A percentile compares a stretch with the other conserved stretches of the same genome.
Evolutionary conservation across 345 rosid genomes (phyloP).

Genomic region (Pugionium cornutum): DNA sequence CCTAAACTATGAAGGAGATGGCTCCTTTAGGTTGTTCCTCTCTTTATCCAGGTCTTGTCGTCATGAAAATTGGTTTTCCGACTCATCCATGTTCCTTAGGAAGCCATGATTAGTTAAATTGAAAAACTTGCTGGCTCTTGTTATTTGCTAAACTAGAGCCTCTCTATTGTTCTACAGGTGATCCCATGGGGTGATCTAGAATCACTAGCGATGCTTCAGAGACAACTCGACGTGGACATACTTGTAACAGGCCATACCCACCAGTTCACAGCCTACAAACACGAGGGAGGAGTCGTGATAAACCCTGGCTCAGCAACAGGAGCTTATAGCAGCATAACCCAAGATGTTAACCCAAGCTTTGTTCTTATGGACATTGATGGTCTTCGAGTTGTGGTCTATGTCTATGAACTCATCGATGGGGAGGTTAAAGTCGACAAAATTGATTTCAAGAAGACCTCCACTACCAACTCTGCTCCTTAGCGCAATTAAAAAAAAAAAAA

Average conservation of each 20-base stretch:
- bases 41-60: neutral
- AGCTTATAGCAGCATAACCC: constrained; percentile 83
- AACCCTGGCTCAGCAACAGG: constrained; percentile 99
- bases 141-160: neutral
- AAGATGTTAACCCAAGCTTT: constrained; percentile 89
- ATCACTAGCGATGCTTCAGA: constrained; percentile 90
- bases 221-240: constrained; percentile 92
- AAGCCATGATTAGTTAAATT: constrained; percentile 6
- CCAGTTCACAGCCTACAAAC: constrained; percentile 95
- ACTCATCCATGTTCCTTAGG: neutral
- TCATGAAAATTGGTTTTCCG: neutral
- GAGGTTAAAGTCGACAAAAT: constrained; percentile 97
- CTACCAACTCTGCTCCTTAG: constrained; percentile 56
- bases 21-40: constrained; percentile 3
- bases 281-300: constrained; percentile 92
- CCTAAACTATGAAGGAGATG: constrained; percentile 9
- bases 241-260: constrained; percentile 97
- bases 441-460: constrained; percentile 79
- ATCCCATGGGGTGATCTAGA: constrained; percentile 98
- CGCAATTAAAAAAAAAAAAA: neutral
- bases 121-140: neutral
- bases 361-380: constrained; percentile 98
- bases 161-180: constrained; percentile 51
- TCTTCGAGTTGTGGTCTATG: constrained; percentile 86
- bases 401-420: constrained; percentile 89